Evolutionary conservation across 176 grass and related monocot genomes (phyloP).

Genomic region (Tillandsia fasciculata): DNA sequence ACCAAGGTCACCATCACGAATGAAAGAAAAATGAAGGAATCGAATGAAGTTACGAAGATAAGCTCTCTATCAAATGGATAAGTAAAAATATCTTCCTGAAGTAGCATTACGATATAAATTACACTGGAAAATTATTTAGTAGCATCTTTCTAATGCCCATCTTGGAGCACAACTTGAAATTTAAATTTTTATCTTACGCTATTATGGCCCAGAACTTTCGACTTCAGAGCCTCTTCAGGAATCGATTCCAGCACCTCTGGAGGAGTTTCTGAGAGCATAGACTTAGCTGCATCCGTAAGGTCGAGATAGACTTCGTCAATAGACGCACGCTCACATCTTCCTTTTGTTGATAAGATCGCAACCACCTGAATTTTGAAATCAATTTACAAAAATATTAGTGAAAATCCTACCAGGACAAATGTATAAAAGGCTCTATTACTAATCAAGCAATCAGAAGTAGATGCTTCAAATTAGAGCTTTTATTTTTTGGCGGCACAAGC

Average conservation of each 20-base stretch:
- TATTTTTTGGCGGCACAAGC: no score
- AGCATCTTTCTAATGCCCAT: background rate
- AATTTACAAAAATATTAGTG: background rate
- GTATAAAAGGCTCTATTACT: background rate
- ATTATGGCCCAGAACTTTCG: conserved; percentile 57
- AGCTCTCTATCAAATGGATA: background rate
- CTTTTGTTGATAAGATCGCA: conserved; percentile 64
- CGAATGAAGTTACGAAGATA: background rate
- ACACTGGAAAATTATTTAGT: background rate
- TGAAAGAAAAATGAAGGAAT: background rate
- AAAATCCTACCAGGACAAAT: background rate
- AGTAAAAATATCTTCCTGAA: background rate
- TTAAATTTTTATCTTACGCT: conserved; percentile 33
- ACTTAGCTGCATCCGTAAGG: conserved; percentile 75
- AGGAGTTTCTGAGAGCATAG: conserved; percentile 62
- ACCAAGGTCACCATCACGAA: background rate
- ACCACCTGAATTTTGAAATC: conserved; percentile 38
- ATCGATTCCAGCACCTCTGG: conserved; percentile 33
- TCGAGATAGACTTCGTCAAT: conserved; percentile 98
- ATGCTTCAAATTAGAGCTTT: no score
- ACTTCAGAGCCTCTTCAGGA: conserved; percentile 57
- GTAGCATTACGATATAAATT: background rate
- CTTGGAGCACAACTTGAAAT: background rate
- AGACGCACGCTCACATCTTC: conserved; percentile 82
- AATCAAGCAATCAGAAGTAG: background rate